Evolutionary conservation across 148 eudicot species (phyloP).

Genomic region (Spergularia marina): DNA sequence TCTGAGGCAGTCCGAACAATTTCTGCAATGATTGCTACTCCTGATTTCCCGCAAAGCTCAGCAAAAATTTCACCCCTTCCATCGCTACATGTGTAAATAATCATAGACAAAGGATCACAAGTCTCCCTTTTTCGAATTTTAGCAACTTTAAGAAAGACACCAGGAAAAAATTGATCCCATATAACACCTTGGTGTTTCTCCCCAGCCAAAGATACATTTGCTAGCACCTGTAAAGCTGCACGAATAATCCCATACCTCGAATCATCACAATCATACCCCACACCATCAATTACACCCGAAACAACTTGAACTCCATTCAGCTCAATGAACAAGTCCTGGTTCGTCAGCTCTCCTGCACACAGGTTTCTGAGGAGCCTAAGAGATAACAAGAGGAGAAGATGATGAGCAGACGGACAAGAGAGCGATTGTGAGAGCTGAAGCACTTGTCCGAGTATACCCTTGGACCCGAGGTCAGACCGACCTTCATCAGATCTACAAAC

Average conservation of each 20-base stretch:
- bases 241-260: conserved; percentile 42
- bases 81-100: conserved; percentile 55
- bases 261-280: conserved; percentile 33
- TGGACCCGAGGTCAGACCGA: conserved; percentile 60
- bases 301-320: conserved; percentile 53
- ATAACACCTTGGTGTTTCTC: conserved; percentile 54
- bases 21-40: conserved; percentile 51
- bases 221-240: conserved; percentile 69
- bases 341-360: conserved; percentile 64
- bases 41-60: conserved; percentile 45
- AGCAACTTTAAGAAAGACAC: conserved; percentile 49
- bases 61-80: conserved; percentile 38
- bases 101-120: conserved; percentile 83
- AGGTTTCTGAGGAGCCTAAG: conserved; percentile 79
- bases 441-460: conserved; percentile 34
- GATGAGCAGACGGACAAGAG: conserved; percentile 29
- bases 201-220: conserved; percentile 75
- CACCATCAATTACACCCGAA: conserved; percentile 27
- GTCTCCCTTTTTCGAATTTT: conserved; percentile 46
- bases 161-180: conserved; percentile 60
- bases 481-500: conserved; percentile 50
- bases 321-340: conserved; percentile 61
- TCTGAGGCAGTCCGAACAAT: conserved; percentile 49
- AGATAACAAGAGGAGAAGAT: conserved; percentile 45
- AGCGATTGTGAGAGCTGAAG: conserved; percentile 48